Evolutionary conservation across 2,329 filamentous ascomycete genomes (phyloP).

Genomic region (Pezicula neosporulosa): DNA sequence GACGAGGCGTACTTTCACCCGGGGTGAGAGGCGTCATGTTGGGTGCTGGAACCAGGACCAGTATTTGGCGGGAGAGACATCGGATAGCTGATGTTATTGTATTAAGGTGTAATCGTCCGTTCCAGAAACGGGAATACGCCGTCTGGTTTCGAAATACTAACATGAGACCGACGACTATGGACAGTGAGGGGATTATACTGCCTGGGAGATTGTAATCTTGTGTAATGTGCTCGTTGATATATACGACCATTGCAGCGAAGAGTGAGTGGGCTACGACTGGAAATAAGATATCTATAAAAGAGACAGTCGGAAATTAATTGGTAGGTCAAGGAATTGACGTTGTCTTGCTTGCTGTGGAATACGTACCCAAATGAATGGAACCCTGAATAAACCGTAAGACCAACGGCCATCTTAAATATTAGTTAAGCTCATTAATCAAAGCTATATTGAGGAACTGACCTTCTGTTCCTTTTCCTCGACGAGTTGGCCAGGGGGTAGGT

Average conservation of each 20-base stretch:
- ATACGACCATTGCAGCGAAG: conserved; percentile 56
- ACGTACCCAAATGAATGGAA: conserved; percentile 47
- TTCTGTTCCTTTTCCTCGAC: conserved; percentile 25
- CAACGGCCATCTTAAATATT: conserved; percentile 50
- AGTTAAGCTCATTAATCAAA: conserved; percentile 1
- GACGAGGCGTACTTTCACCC: neutral
- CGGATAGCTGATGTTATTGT: conserved; percentile 54
- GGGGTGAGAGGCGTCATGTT: conserved; percentile 29
- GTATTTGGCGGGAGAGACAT: conserved; percentile 54
- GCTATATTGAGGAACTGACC: conserved; percentile 11
- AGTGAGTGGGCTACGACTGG: conserved; percentile 54
- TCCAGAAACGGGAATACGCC: conserved; percentile 44
- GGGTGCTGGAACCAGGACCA: conserved; percentile 32
- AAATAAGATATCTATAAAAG: conserved; percentile 44
- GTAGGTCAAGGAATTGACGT: neutral
- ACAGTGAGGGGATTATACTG: conserved; percentile 58
- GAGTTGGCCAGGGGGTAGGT: conserved; percentile 22
- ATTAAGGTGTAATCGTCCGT: conserved; percentile 52
- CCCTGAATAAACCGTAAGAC: conserved; percentile 63
- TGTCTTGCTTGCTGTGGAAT: neutral
- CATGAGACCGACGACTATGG: conserved; percentile 65
- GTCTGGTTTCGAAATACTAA: conserved; percentile 65
- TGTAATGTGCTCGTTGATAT: conserved; percentile 48
- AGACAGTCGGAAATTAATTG: neutral
- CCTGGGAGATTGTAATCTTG: conserved; percentile 51